Evolutionary conservation across 768 basidiomycete species (phyloP), one percentile per base, ranked within the genome.

Genomic region (Saitozyma podzolica): DNA sequence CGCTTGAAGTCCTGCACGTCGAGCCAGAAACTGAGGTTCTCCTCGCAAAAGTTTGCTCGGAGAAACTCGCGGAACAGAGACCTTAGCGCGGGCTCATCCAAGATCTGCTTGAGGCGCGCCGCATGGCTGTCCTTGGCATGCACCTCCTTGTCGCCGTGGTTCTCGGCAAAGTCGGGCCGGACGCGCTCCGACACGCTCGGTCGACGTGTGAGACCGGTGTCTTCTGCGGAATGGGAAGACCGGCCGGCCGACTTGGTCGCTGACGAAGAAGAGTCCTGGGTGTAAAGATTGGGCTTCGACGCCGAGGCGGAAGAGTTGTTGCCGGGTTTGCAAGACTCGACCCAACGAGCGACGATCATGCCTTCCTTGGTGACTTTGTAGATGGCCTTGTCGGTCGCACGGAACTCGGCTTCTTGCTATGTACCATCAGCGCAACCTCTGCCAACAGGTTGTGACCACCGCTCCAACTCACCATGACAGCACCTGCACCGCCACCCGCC

Each of bases 1-100:
- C 89, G 86, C 81, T 92, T 94, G 83, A 99, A 96, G 77, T 99
- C 96, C 77, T 92, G 86, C 3, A 97, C 94, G 74, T 99, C 96
- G 59, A 98, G 79, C 90, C 92, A 99, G 82, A 97, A 99, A 52
- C 89, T 88, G 68, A 99, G 82, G 78, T 99, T 99, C 83, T 99
- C 96, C 76, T 99, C 96, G 81, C 92, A 98, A 78, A 96, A 98
- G 79, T 97, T 98, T 59, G 86, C 84, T 40, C 91, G 86, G 58
- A 99, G 81, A 83, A 93, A 95, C 67, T 98, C 96, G 62, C 96
- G 88, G 85, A 99, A 99, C 54, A 97, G 82, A 3, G 86, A 85
- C 13, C 96, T 87, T 43, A 94, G 82, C 40, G 88, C 88, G 0
- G 94, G 90, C 65, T 98, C 92, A 65, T 95, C 94, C 20, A 99